These are phyloP conservation scores for Ophiostoma australiae DNA, from an alignment of 2,329 filamentous ascomycete genomes.

Conservation along the genomic window DNA sequence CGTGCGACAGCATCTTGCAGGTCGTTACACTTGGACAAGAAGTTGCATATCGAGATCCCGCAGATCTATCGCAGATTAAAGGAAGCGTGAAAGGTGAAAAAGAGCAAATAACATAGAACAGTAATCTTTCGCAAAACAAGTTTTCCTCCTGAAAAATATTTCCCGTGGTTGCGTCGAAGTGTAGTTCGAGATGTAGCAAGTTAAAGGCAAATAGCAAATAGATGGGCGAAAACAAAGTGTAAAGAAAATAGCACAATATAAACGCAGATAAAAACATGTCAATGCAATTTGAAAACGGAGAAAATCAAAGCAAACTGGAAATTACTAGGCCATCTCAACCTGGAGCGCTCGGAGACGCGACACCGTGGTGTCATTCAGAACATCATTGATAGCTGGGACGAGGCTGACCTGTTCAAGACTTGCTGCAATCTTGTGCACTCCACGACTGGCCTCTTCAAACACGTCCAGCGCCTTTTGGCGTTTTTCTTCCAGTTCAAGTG, in stretches of 20 bases:
- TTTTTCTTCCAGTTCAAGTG: not conserved
- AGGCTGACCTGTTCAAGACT: slow-evolving; percentile 19
- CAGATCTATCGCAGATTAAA: not conserved
- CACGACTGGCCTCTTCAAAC: slow-evolving; percentile 15
- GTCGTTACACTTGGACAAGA: not conserved
- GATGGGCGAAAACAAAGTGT: not conserved
- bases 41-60: not conserved
- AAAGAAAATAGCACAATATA: not conserved
- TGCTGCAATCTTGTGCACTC: not conserved
- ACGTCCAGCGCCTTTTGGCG: not conserved
- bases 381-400: slow-evolving; percentile 15
- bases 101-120: no score
- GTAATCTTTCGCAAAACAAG: no score
- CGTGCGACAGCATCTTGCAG: slow-evolving; percentile 2
- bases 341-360: slow-evolving; percentile 17
- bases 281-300: not conserved
- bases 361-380: slow-evolving; percentile 15
- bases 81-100: not conserved
- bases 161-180: not conserved
- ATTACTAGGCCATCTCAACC: slow-evolving; percentile 5
- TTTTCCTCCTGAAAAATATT: no score
- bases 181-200: not conserved
- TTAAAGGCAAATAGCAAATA: not conserved
- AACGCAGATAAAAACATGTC: not conserved
- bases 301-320: not conserved